Percentiles rank a stretch among this genome's conserved stretches.
These are phyloP conservation scores for Alternaria brassicicola DNA, from an alignment of 2,329 filamentous ascomycete genomes.

Conservation along the genomic window DNA sequence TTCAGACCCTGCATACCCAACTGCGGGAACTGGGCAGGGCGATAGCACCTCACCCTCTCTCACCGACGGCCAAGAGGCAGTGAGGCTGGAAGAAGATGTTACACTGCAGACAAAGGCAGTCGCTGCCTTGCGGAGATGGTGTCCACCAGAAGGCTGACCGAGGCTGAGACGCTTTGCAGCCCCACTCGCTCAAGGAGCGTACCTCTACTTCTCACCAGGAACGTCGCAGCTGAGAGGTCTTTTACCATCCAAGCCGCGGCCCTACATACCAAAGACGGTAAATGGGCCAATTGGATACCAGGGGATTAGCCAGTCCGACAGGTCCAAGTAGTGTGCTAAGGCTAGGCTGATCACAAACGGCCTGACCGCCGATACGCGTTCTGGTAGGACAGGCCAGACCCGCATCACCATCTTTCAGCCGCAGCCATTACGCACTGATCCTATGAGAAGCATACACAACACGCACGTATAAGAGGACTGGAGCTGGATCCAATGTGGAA, in stretches of 20 bases:
- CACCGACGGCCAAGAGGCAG: background rate
- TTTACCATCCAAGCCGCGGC: no score
- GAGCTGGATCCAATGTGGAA: background rate
- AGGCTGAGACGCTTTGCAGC: background rate
- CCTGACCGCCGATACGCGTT: no score
- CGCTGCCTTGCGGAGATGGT: background rate
- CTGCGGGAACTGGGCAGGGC: conserved; percentile 5
- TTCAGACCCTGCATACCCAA: conserved; percentile 20
- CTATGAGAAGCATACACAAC: background rate
- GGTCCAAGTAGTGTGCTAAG: no score
- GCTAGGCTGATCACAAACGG: no score
- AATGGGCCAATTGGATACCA: no score
- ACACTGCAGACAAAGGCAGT: background rate
- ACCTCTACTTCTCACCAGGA: no score
- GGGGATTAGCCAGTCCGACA: no score
- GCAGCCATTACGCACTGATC: background rate
- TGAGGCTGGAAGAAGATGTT: background rate
- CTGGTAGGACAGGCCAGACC: background rate
- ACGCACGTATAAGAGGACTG: background rate
- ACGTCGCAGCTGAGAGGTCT: no score
- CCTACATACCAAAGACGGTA: no score
- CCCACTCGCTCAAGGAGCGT: background rate
- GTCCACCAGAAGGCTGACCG: background rate
- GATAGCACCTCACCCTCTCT: background rate
- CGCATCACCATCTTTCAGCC: background rate